Conservation (phyloP, 1,284 basidiomycete genomes). For the Malassezia obtusa region DNA sequence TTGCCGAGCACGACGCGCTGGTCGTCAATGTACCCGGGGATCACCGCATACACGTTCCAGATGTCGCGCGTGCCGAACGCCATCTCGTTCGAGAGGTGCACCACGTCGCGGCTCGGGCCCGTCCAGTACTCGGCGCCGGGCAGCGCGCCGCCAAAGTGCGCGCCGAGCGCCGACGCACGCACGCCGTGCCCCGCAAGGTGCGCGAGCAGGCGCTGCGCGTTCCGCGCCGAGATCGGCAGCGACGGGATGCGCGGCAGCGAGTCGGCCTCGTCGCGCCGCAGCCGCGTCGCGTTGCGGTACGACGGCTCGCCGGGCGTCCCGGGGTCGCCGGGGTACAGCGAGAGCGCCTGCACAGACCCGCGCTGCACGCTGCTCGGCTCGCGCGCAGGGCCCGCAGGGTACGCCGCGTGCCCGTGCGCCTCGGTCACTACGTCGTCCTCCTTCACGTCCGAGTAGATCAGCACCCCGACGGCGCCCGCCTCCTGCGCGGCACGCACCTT, state of each 20-base stretch:
- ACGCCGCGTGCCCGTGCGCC: slow-evolving; percentile 55
- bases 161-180: neutral
- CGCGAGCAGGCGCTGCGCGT: slow-evolving; percentile 52
- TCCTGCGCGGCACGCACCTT: slow-evolving; percentile 73
- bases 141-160: slow-evolving; percentile 51
- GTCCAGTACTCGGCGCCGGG: slow-evolving; percentile 53
- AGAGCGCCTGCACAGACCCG: slow-evolving; percentile 69
- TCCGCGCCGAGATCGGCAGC: slow-evolving; percentile 54
- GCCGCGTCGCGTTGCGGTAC: slow-evolving; percentile 69
- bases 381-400: slow-evolving; percentile 77
- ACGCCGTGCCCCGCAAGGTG: slow-evolving; percentile 49
- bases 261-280: slow-evolving; percentile 52
- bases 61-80: slow-evolving; percentile 31
- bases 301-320: slow-evolving; percentile 77
- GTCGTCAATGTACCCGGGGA: slow-evolving; percentile 71
- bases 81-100: slow-evolving; percentile 28
- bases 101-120: slow-evolving; percentile 44
- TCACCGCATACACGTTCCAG: slow-evolving; percentile 75
- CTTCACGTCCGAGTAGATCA: slow-evolving; percentile 77
- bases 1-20: slow-evolving; percentile 72
- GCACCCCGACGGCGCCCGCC: slow-evolving; percentile 57
- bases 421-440: slow-evolving; percentile 76
- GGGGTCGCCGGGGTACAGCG: slow-evolving; percentile 69
- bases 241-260: slow-evolving; percentile 76
- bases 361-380: slow-evolving; percentile 64